phyloP scores from a whole-genome alignment of 805 yeast species.

The Dipodascus geniculatus region DNA sequence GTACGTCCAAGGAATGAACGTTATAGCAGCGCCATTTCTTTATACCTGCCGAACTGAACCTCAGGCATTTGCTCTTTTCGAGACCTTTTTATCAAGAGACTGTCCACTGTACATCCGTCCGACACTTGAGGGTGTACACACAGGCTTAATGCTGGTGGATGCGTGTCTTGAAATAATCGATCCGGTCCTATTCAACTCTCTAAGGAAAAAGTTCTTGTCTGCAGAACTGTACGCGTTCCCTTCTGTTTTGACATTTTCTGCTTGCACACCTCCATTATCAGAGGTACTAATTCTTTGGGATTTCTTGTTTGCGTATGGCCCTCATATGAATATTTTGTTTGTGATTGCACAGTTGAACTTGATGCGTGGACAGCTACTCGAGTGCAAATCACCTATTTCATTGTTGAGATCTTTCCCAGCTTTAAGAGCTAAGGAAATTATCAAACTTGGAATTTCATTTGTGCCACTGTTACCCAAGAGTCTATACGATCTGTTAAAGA shows the following conservation, averaged over 20 bases:
- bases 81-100: conserved; percentile 44
- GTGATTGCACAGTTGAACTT: conserved; percentile 72
- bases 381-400: conserved; percentile 58
- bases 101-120: conserved; percentile 74
- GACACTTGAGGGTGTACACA: conserved; percentile 68
- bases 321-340: conserved; percentile 75
- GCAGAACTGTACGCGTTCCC: conserved; percentile 79
- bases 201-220: conserved; percentile 53
- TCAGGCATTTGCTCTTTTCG: conserved; percentile 67
- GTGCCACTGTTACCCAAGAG: conserved; percentile 60
- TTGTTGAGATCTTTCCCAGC: conserved; percentile 61
- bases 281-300: conserved; percentile 81
- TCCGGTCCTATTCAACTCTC: conserved; percentile 48
- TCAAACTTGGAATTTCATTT: conserved; percentile 68
- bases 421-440: conserved; percentile 60
- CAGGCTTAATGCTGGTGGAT: conserved; percentile 66
- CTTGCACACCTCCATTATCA: conserved; percentile 75
- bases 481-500: conserved; percentile 47
- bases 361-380: conserved; percentile 51
- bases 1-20: conserved; percentile 91
- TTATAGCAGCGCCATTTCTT: conserved; percentile 71
- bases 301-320: conserved; percentile 80
- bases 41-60: conserved; percentile 72
- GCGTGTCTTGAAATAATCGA: conserved; percentile 59
- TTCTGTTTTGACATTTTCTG: conserved; percentile 69